Evolutionary conservation across 139 green algal species (phyloP).

Genomic region (Asterochloris sp.): DNA sequence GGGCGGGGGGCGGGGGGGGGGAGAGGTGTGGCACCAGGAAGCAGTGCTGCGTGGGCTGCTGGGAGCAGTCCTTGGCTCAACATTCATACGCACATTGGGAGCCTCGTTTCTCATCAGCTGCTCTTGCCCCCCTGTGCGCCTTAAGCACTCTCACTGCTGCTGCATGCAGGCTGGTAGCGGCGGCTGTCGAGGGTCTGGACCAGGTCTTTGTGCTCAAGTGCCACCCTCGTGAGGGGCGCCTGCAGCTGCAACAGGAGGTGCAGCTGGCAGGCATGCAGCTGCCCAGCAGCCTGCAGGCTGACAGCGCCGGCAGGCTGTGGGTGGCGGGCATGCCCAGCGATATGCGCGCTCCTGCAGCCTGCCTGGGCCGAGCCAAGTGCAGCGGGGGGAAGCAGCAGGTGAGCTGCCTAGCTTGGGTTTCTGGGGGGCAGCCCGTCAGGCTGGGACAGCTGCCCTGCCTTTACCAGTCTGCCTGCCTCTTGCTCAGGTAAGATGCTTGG

Average conservation of each 20-base stretch:
- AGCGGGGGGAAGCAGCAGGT: background rate
- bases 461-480: too few relatives aligned
- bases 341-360: background rate
- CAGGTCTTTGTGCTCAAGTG: background rate
- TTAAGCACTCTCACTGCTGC: too few relatives aligned
- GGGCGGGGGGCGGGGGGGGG: too few relatives aligned
- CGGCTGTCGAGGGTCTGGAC: background rate
- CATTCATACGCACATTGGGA: too few relatives aligned
- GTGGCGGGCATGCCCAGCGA: conserved; percentile 32
- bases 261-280: conserved; percentile 38
- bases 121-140: too few relatives aligned
- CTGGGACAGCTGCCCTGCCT: background rate
- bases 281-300: conserved; percentile 49
- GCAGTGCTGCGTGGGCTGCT: too few relatives aligned
- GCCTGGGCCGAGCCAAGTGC: background rate
- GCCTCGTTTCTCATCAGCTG: too few relatives aligned
- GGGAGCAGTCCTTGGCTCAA: too few relatives aligned
- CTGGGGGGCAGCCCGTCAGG: background rate
- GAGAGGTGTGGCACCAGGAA: too few relatives aligned
- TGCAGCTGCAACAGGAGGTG: conserved; percentile 33
- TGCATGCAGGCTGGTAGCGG: background rate
- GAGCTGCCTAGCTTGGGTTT: background rate
- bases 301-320: conserved; percentile 40
- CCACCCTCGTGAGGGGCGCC: background rate
- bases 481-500: too few relatives aligned